Percentiles rank a stretch among this genome's conserved stretches.
These are phyloP conservation scores for Francoa sonchifolia DNA, from an alignment of 441 rosid genomes.

Conservation along the genomic window DNA sequence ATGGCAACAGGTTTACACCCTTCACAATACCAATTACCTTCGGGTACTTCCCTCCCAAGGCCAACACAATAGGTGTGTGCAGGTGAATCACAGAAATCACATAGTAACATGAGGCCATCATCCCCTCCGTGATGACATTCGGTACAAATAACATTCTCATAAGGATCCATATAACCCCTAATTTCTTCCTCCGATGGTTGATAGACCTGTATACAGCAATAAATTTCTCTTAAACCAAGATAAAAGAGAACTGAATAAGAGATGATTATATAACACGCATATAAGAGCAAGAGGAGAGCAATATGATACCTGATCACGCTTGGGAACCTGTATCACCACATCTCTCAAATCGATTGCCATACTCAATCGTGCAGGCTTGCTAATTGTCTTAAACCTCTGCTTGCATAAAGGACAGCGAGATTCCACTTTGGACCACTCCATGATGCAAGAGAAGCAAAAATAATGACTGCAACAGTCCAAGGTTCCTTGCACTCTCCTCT, in stretches of 20 bases:
- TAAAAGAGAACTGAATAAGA: conserved; percentile 8
- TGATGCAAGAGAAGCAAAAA: conserved; percentile 91
- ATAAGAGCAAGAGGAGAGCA: conserved; percentile 4
- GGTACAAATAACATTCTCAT: conserved; percentile 78
- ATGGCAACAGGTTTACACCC: conserved; percentile 81
- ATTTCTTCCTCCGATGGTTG: conserved; percentile 97
- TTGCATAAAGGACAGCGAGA: conserved; percentile 98
- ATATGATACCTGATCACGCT: conserved; percentile 77
- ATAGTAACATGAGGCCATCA: conserved; percentile 91
- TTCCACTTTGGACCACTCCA: conserved; percentile 97
- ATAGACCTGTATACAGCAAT: conserved; percentile 53
- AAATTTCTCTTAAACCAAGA: conserved; percentile 9
- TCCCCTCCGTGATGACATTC: conserved; percentile 96
- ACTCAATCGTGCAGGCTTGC: conserved; percentile 63
- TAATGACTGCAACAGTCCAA: conserved; percentile 81
- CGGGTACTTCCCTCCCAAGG: conserved; percentile 87
- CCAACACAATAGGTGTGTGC: conserved; percentile 97
- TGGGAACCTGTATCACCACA: conserved; percentile 57
- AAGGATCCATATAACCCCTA: conserved; percentile 85
- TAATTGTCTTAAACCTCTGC: conserved; percentile 77
- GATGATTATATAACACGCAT: background rate
- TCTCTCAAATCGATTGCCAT: conserved; percentile 64
- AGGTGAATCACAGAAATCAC: conserved; percentile 95
- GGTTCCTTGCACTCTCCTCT: conserved; percentile 68
- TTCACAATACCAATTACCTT: conserved; percentile 97